phyloP scores from a whole-genome alignment of 2,329 filamentous ascomycete species.

The Akanthomyces dipterigenus region DNA sequence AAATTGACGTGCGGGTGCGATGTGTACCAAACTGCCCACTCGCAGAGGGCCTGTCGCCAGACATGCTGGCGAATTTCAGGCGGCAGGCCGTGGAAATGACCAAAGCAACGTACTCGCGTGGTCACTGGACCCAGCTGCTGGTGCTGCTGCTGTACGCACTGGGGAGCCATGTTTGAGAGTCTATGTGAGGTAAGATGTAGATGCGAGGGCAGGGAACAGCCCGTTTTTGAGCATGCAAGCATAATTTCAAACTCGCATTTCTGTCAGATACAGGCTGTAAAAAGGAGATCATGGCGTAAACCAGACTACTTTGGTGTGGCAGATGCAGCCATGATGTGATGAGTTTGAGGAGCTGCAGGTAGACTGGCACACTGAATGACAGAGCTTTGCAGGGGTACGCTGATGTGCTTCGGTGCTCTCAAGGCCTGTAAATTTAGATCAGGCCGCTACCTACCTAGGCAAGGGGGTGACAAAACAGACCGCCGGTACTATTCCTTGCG shows the following conservation, averaged over 20 bases:
- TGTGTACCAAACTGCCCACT: conserved; percentile 10
- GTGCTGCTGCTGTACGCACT: not conserved
- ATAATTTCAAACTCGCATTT: not conserved
- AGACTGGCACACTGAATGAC: not conserved
- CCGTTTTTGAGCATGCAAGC: not conserved
- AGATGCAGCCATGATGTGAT: not conserved
- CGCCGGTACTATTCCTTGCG: too few species aligned
- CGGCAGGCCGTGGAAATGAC: not conserved
- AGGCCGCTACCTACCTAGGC: too few species aligned
- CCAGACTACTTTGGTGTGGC: not conserved
- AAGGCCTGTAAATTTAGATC: not conserved
- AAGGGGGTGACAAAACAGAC: too few species aligned
- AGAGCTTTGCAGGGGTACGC: not conserved
- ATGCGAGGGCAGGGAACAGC: not conserved
- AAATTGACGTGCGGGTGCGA: conserved; percentile 10
- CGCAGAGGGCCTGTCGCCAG: conserved; percentile 5
- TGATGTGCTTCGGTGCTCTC: not conserved
- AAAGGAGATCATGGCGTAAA: not conserved
- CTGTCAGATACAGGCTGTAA: not conserved
- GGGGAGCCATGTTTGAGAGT: not conserved
- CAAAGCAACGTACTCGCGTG: not conserved
- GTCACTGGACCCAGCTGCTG: not conserved
- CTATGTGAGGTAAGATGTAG: not conserved
- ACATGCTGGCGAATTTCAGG: conserved; percentile 3
- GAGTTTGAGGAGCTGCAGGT: not conserved